Evolutionary conservation across 805 yeast species (phyloP).

Genomic region (Wickerhamiella shivajii): DNA sequence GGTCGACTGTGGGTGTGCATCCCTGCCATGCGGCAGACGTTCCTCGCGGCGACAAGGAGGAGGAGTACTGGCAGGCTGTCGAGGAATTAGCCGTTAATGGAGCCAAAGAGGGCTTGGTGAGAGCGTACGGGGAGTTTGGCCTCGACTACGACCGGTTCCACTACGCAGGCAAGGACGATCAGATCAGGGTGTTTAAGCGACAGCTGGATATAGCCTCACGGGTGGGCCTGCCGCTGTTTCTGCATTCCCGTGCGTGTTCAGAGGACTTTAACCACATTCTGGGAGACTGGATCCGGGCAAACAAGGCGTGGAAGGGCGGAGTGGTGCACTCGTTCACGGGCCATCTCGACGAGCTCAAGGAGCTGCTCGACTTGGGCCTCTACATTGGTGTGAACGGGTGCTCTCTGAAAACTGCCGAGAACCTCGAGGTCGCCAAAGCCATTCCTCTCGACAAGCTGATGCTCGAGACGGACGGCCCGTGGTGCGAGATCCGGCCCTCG

Average conservation of each 20-base stretch:
- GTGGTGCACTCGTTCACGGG: conserved; percentile 97
- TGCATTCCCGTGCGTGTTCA: conserved; percentile 80
- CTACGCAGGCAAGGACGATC: conserved; percentile 55
- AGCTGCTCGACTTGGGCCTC: conserved; percentile 43
- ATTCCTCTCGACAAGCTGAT: conserved; percentile 62
- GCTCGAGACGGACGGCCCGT: conserved; percentile 94
- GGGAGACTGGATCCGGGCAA: conserved; percentile 37
- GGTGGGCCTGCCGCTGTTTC: conserved; percentile 57
- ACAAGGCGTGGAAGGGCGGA: conserved; percentile 37
- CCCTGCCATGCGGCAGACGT: conserved; percentile 59
- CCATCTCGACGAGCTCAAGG: conserved; percentile 42
- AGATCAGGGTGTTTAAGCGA: conserved; percentile 46
- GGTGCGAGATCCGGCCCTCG: conserved; percentile 87
- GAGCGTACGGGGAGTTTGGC: conserved; percentile 92
- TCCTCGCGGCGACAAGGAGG: conserved; percentile 17
- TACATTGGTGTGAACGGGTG: conserved; percentile 87
- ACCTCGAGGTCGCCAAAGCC: conserved; percentile 43
- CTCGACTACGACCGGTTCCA: conserved; percentile 84
- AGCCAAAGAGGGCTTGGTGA: conserved; percentile 36
- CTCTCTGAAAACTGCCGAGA: conserved; percentile 66
- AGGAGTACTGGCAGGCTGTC: conserved; percentile 35
- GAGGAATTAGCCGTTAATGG: conserved; percentile 37
- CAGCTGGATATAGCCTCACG: conserved; percentile 52
- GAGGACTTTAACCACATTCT: conserved; percentile 60
- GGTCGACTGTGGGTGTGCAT: conserved; percentile 79